Base-by-base conservation (phyloP, 306 rosid species). In the Myrica gale region DNA sequence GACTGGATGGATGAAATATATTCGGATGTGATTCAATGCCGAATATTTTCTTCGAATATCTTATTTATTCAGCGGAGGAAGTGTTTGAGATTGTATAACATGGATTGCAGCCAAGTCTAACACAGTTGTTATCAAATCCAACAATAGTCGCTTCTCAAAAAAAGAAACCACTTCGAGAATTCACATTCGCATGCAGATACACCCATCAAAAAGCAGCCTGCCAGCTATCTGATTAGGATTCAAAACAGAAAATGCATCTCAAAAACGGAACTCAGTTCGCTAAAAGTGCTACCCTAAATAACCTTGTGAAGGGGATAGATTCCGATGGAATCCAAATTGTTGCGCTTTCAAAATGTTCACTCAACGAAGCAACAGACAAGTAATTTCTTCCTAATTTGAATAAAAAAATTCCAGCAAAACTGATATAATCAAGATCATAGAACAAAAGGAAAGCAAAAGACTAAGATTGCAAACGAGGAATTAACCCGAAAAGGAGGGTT, bases 401-500 rank as follows among this genome's bases (percentile, higher is more conserved):
- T 9, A 20, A 32, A 32, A 26, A 32, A 20, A 60, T 11, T 12
- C 43, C 43, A 60, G 7, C 5, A 12, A 60, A 57, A 23, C 5
- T 26, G 79, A 41, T 5, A 39, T 61, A 72, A 80, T 50, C 21
- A 80, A 0, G 21, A 23, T 20, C 71, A 15, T 15, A 45, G 48
- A 48, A 41, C 16, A 55, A 76, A 7, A 26, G 2, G 45, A 9
- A 45, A 70, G 5, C 17, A 71, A 10, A 45, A 45, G 41, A 74
- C 52, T 68, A 73, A 37, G 43, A 46, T 47, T 48, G 43, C 2
- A 66, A 72, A 68, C 6, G 4, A 63, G 7, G 72, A 76, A 72
- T 74, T 43, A 71, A 71, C 58, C 7, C 5, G 65, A 76, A 76
- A 88, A 75, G 93, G 92, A 85, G 74, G 70, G 79, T 85, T 88